phyloP scores from a whole-genome alignment of 306 rosid genomes.

The cucumber (Cucumis sativus) region DNA sequence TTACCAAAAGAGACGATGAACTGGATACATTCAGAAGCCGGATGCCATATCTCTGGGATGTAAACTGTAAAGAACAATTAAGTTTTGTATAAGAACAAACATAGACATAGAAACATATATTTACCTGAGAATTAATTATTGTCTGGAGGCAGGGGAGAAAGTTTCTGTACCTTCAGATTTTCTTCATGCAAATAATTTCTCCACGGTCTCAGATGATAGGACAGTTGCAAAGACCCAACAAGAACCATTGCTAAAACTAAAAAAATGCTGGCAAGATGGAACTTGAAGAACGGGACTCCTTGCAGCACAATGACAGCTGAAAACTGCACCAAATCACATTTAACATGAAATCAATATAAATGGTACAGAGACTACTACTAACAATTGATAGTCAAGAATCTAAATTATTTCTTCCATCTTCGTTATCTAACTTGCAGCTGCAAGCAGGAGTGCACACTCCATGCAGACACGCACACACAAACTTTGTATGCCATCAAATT shows the following conservation, averaged over 20 bases:
- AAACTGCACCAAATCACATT: neutral
- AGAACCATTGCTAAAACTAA: slow-evolving; percentile 46
- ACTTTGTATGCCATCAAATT: neutral
- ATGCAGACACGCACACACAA: neutral
- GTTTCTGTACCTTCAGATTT: slow-evolving; percentile 33
- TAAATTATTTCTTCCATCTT: neutral
- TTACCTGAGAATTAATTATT: neutral
- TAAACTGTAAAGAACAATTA: slow-evolving; percentile 35
- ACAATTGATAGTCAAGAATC: neutral
- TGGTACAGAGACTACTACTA: neutral
- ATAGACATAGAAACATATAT: neutral
- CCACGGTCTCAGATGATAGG: slow-evolving; percentile 65
- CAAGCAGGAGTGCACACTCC: neutral
- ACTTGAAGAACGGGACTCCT: neutral
- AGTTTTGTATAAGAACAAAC: neutral
- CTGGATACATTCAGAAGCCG: slow-evolving; percentile 22
- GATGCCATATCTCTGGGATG: slow-evolving; percentile 23
- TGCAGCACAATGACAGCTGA: neutral
- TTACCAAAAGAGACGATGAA: slow-evolving; percentile 34
- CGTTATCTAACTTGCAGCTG: neutral
- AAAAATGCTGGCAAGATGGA: neutral
- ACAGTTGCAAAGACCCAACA: slow-evolving; percentile 69
- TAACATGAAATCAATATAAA: neutral
- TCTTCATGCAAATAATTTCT: slow-evolving; percentile 33
- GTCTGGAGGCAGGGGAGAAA: neutral